Evolutionary conservation across 495 filamentous ascomycete genomes (phyloP), one percentile per base, ranked within the genome.

Genomic region (Achaetomiella virescens): DNA sequence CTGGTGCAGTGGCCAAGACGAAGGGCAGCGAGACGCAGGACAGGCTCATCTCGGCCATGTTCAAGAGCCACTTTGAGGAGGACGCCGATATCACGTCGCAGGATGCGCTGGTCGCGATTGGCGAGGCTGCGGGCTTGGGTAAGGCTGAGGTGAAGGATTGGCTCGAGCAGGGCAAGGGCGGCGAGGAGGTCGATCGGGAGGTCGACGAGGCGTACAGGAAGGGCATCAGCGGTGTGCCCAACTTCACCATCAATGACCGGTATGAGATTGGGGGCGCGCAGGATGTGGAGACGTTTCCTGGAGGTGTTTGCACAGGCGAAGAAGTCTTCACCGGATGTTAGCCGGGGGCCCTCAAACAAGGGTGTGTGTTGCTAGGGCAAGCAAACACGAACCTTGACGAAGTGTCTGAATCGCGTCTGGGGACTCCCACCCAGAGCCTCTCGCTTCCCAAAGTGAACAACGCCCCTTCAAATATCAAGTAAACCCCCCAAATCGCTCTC

Each of bases 401-500:
- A 33, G 1, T n/a, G n/a, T 22, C 10, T 24, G 25, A 40, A 38
- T 25, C 11, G 6, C 48, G 29, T n/a, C 3, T 17, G n/a, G 20
- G 7, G 24, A 46, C 24, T 8, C n/a, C n/a, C n/a, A n/a, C n/a
- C n/a, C n/a, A n/a, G n/a, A n/a, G n/a, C n/a, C n/a, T n/a, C n/a
- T 24, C 37, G 21, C 2, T 2, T 10, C 21, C 10, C 40, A 5
- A 0, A 1, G 3, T 15, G 18, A 1, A 25, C 12, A 27, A 6
- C 31, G 11, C 35, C 18, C 6, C 27, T n/a, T 29, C 48, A 75
- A 56, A 77, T 66, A 50, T 75, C 61, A 48, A 76, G 57, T 25
- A 95, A 63, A 0, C 84, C 85, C 3, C 82, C 84, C 18, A 96
- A 70, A 67, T 97, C 90, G 55, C 79, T 82, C 56, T 92, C 90